Conservation (phyloP, 371 early-diverging fungal species). For the Rhizomucor pusillus region DNA sequence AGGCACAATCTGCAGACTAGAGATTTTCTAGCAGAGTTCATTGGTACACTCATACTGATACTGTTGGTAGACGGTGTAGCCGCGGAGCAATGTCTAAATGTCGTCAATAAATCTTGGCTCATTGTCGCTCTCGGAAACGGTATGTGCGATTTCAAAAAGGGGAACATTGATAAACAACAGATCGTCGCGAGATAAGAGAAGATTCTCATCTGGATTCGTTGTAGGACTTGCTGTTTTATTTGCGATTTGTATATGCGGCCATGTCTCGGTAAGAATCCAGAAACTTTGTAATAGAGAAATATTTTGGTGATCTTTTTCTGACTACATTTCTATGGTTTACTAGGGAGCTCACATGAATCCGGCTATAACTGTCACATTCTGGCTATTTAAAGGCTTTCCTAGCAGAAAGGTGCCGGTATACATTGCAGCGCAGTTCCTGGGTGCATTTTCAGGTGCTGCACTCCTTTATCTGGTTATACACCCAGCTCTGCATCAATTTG, state of each 20-base stretch:
- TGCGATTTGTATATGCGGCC: constrained; percentile 66
- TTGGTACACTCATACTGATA: constrained; percentile 74
- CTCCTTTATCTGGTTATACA: constrained; percentile 56
- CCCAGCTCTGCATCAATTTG: constrained; percentile 57
- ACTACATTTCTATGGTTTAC: neutral
- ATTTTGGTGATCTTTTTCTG: neutral
- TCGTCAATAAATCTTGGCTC: constrained; percentile 33
- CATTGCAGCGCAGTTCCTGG: constrained; percentile 60
- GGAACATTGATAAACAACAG: constrained; percentile 1
- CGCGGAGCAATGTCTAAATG: constrained; percentile 45
- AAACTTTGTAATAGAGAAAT: neutral
- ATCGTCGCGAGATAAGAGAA: no score
- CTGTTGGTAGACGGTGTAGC: constrained; percentile 68
- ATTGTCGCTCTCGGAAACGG: constrained; percentile 37
- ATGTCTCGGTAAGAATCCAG: constrained; percentile 62
- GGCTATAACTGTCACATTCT: constrained; percentile 71
- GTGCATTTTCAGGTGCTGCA: constrained; percentile 73
- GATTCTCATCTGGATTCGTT: neutral
- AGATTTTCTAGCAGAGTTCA: constrained; percentile 78
- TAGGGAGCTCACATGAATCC: constrained; percentile 83
- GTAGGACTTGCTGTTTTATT: constrained; percentile 37
- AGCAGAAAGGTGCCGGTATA: constrained; percentile 62
- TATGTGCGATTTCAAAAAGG: constrained; percentile 9
- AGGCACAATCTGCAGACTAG: constrained; percentile 37
- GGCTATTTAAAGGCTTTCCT: constrained; percentile 68